These are phyloP conservation scores for Aspergillus incahuasiensis DNA, from an alignment of 495 filamentous ascomycete genomes.

Conservation along the genomic window DNA sequence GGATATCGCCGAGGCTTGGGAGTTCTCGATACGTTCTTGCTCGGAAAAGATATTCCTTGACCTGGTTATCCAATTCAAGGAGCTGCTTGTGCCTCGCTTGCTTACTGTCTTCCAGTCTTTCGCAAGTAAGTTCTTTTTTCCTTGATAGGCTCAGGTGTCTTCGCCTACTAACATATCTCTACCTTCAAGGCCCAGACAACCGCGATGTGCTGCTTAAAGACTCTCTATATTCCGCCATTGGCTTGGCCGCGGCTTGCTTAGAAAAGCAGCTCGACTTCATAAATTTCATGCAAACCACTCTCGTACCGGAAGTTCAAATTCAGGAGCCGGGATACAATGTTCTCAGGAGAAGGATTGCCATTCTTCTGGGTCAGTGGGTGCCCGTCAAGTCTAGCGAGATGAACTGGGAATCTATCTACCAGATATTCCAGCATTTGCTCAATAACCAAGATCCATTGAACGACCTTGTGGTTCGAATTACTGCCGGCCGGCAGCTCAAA, in stretches of 20 bases:
- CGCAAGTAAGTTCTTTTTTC: constrained; percentile 46
- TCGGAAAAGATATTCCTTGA: constrained; percentile 93
- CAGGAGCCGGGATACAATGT: constrained; percentile 73
- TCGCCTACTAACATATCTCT: no score
- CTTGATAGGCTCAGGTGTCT: no score
- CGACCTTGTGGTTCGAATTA: constrained; percentile 87
- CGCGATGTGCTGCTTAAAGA: constrained; percentile 80
- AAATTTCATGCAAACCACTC: constrained; percentile 63
- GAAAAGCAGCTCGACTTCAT: constrained; percentile 74
- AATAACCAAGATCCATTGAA: constrained; percentile 72
- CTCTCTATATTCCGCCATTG: constrained; percentile 88
- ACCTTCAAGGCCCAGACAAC: constrained; percentile 46
- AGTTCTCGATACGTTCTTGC: constrained; percentile 63
- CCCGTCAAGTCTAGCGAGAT: constrained; percentile 61
- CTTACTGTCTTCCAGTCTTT: constrained; percentile 72
- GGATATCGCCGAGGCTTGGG: constrained; percentile 46
- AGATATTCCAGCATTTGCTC: constrained; percentile 85
- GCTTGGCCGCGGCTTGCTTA: constrained; percentile 74
- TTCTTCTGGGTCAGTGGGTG: constrained; percentile 87
- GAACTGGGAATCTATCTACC: constrained; percentile 70
- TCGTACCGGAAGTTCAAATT: constrained; percentile 76
- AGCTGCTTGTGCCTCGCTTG: constrained; percentile 68
- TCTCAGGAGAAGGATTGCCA: constrained; percentile 80
- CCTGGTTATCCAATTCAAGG: constrained; percentile 79
- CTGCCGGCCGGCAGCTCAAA: constrained; percentile 79